Evolutionary conservation across 1,284 basidiomycete species (phyloP), one percentile per base, ranked within the genome.

Genomic region (Microbotryum scabiosae): DNA sequence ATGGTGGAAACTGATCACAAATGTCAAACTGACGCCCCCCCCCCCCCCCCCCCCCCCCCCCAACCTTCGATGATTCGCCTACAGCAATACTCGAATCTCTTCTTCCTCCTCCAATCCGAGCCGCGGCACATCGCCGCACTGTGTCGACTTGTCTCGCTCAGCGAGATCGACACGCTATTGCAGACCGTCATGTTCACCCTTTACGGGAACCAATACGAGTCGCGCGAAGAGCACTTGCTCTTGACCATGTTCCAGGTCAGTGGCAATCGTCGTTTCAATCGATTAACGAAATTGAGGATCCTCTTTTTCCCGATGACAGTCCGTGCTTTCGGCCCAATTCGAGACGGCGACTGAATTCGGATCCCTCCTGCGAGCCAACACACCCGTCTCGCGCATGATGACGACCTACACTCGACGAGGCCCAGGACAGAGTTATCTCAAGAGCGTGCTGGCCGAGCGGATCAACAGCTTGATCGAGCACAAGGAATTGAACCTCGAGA

Each of bases 141-240:
- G 48, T 98, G 96, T 74, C 86, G 96, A n/a, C 85, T 98, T 60
- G 96, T 98, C 76, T 90, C 87, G 69, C 78, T 98, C 47, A 85
- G 88, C 51, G 94, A 98, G 79, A 97, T 98, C 72, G 94, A 99
- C 77, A 97, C 93, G 47, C 85, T 99, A 58, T 84, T 99, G 26
- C 96, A 99, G 76, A 99, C 96, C 5, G 94, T 99, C 77, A 98
- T 99, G 96, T 98, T 98, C 78, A 97, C 94, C 21, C 84, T 99
- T 43, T 98, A 97, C 76, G 96, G 94, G 69, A 97, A 97, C 79
- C 96, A 98, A 77, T 98, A 98, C 79, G 96, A 98, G 78, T 91
- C 88, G 73, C 82, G 94, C 70, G 96, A 98, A 79, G 96, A 99
- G 77, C 96, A 98, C 77, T 79, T 99, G 52, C 84, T 98, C 60